Evolutionary conservation across 495 filamentous ascomycete species (phyloP).

Genomic region (Talaromyces thailandensis): DNA sequence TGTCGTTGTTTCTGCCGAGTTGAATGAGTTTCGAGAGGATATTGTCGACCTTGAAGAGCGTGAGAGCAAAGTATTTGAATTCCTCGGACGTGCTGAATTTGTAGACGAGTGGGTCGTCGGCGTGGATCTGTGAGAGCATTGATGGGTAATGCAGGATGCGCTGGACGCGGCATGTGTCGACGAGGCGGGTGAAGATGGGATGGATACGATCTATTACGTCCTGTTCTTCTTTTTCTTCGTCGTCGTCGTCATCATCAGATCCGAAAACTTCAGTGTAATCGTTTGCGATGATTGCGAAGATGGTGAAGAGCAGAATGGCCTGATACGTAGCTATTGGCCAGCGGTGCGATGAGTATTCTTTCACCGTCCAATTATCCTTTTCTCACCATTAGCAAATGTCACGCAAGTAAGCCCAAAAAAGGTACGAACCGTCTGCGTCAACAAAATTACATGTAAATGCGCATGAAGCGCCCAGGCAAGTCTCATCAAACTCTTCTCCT

Average conservation of each 20-base stretch:
- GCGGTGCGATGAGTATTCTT: conserved; percentile 2
- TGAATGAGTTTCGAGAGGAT: background rate
- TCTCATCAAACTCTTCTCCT: background rate
- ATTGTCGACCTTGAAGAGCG: background rate
- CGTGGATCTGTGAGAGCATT: conserved; percentile 1
- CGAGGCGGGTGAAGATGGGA: conserved; percentile 5
- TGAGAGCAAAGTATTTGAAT: conserved; percentile 5
- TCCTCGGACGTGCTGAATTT: conserved; percentile 1
- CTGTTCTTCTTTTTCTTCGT: background rate
- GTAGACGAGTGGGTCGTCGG: background rate
- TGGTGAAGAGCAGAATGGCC: conserved; percentile 5
- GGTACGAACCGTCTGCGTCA: conserved; percentile 3
- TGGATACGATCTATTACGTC: background rate
- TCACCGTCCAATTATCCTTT: conserved; percentile 4
- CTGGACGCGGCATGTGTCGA: conserved; percentile 2
- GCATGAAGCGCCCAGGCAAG: conserved; percentile 5
- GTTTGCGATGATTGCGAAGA: background rate
- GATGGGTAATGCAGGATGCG: conserved; percentile 1
- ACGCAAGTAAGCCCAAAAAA: background rate
- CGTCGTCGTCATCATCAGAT: background rate
- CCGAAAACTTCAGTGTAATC: background rate
- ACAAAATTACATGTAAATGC: background rate
- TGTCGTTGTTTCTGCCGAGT: background rate
- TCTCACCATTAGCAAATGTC: background rate
- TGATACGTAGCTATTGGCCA: conserved; percentile 6